Conservation (phyloP, 257 asterid species). For the Scutellaria minor region DNA sequence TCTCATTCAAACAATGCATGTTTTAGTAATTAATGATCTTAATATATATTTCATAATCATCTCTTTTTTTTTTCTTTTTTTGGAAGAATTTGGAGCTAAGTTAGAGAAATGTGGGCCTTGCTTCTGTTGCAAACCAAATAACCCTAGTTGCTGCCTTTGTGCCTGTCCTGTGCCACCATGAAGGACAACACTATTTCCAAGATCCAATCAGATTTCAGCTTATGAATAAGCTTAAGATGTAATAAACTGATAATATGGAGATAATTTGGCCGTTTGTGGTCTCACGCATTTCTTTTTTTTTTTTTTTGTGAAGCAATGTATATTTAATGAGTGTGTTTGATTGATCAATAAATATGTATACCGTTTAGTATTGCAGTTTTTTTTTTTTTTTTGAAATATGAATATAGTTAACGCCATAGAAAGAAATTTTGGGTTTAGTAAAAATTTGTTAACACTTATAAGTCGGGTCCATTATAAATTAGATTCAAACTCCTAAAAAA, state of each 20-base stretch:
- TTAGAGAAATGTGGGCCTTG: conserved; percentile 39
- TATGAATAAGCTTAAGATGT: neutral
- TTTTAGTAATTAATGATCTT: neutral
- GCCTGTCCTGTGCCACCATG: conserved; percentile 38
- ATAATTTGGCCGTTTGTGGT: too few species aligned
- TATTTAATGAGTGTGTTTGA: too few species aligned
- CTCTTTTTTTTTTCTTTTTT: neutral
- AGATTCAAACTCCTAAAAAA: too few species aligned
- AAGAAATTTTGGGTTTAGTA: too few species aligned
- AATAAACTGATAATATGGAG: neutral
- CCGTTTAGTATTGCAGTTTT: too few species aligned
- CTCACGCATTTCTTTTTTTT: neutral
- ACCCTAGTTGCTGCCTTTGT: conserved; percentile 35
- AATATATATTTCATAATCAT: neutral
- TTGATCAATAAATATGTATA: too few species aligned
- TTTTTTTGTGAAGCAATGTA: too few species aligned
- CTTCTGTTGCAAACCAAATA: conserved; percentile 35
- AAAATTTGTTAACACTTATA: too few species aligned
- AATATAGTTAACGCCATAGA: too few species aligned
- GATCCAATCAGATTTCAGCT: neutral
- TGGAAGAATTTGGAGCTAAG: conserved; percentile 32
- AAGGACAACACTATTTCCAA: neutral
- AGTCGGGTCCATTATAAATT: too few species aligned
- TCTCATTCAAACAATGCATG: neutral
- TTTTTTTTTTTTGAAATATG: too few species aligned